These are phyloP conservation scores for Chaetomium sp. DNA, from an alignment of 2,329 filamentous ascomycete species.

Conservation along the genomic window DNA sequence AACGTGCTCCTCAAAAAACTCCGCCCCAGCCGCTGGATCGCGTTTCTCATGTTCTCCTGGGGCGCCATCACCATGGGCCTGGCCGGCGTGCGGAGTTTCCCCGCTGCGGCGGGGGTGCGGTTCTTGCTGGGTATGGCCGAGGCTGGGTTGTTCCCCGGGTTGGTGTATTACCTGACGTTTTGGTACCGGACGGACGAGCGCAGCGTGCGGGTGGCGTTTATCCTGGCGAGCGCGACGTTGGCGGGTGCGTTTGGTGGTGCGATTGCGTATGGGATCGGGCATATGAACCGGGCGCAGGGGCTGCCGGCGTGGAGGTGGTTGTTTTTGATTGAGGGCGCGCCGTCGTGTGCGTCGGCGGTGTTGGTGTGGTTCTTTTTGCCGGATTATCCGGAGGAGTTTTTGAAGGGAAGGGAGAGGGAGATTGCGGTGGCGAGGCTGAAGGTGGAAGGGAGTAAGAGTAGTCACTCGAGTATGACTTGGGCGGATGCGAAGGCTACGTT, in stretches of 20 bases:
- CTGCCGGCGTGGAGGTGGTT: constrained; percentile 67
- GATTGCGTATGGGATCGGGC: constrained; percentile 64
- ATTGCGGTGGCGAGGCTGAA: constrained; percentile 42
- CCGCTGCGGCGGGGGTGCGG: constrained; percentile 58
- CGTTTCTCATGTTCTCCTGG: constrained; percentile 62
- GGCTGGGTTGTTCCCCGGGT: constrained; percentile 62
- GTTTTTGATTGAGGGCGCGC: constrained; percentile 44
- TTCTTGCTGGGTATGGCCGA: constrained; percentile 64
- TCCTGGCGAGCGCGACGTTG: constrained; percentile 62
- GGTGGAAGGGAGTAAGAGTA: constrained; percentile 46
- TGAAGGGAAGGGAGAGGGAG: constrained; percentile 53
- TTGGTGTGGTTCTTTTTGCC: constrained; percentile 56
- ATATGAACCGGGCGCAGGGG: constrained; percentile 59
- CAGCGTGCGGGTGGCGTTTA: constrained; percentile 63
- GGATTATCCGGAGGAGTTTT: constrained; percentile 61
- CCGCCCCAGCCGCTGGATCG: constrained; percentile 56
- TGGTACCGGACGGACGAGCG: constrained; percentile 68
- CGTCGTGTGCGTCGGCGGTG: constrained; percentile 48
- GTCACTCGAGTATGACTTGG: constrained; percentile 57
- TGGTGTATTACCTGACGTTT: constrained; percentile 54
- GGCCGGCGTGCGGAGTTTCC: constrained; percentile 56
- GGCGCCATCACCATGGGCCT: constrained; percentile 61
- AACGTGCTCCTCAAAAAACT: constrained; percentile 61
- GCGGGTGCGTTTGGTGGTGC: constrained; percentile 68
- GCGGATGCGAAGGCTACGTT: constrained; percentile 63